Conservation (phyloP, 2,329 filamentous ascomycete genomes). For the Talaromyces funiculosus region DNA sequence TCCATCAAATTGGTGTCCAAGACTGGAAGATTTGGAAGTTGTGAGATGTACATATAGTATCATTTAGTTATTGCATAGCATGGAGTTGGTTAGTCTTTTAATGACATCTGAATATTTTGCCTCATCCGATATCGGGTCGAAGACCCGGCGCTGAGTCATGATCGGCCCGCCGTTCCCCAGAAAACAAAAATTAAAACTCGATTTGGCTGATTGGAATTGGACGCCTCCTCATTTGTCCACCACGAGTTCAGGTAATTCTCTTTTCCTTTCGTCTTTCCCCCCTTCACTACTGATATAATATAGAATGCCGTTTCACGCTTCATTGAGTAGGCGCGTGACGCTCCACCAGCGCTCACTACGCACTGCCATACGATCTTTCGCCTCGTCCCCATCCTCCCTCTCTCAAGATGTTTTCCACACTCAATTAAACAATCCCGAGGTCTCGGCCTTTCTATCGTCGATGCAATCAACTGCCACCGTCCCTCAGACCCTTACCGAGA, state of each 20-base stretch:
- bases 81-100: slow-evolving; percentile 11
- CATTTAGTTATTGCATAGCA: slow-evolving; percentile 10
- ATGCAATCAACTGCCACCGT: slow-evolving; percentile 49
- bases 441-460: slow-evolving; percentile 70
- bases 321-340: slow-evolving; percentile 11
- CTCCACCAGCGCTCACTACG: slow-evolving; percentile 14
- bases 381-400: slow-evolving; percentile 22
- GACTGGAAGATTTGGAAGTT: slow-evolving; percentile 57
- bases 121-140: slow-evolving; percentile 13
- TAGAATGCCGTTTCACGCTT: slow-evolving; percentile 3
- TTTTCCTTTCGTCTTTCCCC: not conserved
- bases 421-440: slow-evolving; percentile 53
- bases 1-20: slow-evolving; percentile 55
- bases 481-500: slow-evolving; percentile 82
- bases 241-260: not conserved
- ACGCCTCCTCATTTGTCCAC: slow-evolving; percentile 13
- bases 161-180: slow-evolving; percentile 12
- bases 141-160: slow-evolving; percentile 10
- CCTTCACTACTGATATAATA: not conserved
- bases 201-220: slow-evolving; percentile 6
- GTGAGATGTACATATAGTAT: slow-evolving; percentile 26
- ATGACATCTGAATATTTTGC: not conserved
- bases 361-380: slow-evolving; percentile 21
- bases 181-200: slow-evolving; percentile 11
- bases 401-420: slow-evolving; percentile 57